Base-by-base conservation (phyloP, 2,329 filamentous ascomycete genomes). In the Aspergillus hiratsukae region DNA sequence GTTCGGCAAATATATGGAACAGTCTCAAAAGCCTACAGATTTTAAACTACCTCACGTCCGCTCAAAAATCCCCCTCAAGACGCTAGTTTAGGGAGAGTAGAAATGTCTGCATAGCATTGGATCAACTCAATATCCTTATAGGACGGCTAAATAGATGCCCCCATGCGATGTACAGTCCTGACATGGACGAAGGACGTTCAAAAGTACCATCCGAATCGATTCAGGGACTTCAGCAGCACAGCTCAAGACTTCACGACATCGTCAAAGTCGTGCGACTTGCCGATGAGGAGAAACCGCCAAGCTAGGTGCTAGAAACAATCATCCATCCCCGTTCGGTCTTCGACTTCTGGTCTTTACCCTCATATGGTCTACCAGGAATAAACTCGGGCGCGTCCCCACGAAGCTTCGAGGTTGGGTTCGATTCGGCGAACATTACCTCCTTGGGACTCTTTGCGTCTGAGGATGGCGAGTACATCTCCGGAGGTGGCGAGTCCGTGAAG, bases 381-480 rank as follows among this genome's bases (percentile, higher is more conserved):
- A 66, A 66, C 35, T 60, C 63, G 2, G 64, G 64, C 11, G 64
- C 64, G 43, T 66, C 63, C 6, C 51, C 61, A 27, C 64, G 63
- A 56, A 66, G 61, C 41, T 56, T 50, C 21, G 48, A 56, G 27
- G 31, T 49, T 19, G 43, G 43, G 14, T 9, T 21, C n/a, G 43
- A 46, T 46, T 14, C 43, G 23, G 43, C 43, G 23, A 46, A 46
- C 43, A 46, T 46, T 1, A 27, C 21, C 14, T 27, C 43, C 10
- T 23, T 46, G 43, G 43, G 23, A 25, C 11, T 23, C 43, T 46
- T 21, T 8, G 5, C 21, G 21, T 46, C 21, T 14, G 43, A 23
- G 23, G 23, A 37, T 14, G 31, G 31, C 31, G 31, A 37, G 31
- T 37, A 37, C 17, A 37, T 17, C 31, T 37, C 31, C 17, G 31